Evolutionary conservation across 2,329 filamentous ascomycete genomes (phyloP).

Genomic region (Hymenoscyphus albidus): DNA sequence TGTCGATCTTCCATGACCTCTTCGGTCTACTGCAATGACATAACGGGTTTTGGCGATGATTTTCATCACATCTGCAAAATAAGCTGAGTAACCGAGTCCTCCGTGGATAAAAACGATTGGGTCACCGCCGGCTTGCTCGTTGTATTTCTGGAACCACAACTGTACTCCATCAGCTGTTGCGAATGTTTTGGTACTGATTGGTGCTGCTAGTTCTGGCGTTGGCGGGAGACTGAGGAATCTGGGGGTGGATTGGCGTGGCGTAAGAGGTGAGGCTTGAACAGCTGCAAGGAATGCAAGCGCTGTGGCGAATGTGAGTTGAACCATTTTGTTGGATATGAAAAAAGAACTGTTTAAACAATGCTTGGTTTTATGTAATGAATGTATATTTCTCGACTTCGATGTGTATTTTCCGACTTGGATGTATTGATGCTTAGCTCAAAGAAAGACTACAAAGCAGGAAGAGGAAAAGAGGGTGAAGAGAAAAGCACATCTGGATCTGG

Average conservation of each 20-base stretch:
- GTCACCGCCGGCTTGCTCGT: constrained; percentile 33
- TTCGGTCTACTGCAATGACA: constrained; percentile 41
- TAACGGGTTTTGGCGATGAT: constrained; percentile 36
- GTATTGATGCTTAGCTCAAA: not conserved
- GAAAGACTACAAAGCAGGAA: not conserved
- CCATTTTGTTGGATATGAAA: constrained; percentile 1
- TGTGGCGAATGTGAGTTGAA: not conserved
- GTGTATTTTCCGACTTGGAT: not conserved
- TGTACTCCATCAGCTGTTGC: constrained; percentile 37
- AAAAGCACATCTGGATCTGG: not conserved
- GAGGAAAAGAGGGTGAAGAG: not conserved
- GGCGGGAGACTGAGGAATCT: constrained; percentile 34
- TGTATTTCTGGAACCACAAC: constrained; percentile 43
- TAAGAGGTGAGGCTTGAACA: not conserved
- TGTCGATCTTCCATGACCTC: constrained; percentile 41
- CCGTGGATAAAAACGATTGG: constrained; percentile 41
- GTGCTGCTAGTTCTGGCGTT: constrained; percentile 38
- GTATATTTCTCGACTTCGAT: not conserved
- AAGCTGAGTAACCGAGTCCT: constrained; percentile 42
- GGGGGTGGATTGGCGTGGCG: not conserved
- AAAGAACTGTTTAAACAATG: not conserved
- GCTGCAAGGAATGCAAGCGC: not conserved
- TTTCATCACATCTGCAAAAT: constrained; percentile 39
- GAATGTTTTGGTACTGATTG: constrained; percentile 32
- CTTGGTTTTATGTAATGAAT: not conserved